These are phyloP conservation scores for Gaeumannomyces tritici DNA, from an alignment of 2,329 filamentous ascomycete species.

Conservation along the genomic window DNA sequence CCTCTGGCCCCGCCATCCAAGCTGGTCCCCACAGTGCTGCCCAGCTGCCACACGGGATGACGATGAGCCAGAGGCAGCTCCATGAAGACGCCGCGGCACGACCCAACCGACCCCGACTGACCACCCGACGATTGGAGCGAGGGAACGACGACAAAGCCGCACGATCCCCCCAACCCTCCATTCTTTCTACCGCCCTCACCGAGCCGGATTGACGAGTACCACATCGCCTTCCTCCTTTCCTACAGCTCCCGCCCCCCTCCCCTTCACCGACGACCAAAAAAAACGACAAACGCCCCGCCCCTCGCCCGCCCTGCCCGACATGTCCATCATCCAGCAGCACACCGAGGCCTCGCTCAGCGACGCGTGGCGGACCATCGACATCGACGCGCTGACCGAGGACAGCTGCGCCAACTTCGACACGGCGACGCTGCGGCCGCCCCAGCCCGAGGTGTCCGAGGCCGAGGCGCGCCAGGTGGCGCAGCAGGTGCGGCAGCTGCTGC, in stretches of 20 bases:
- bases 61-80: neutral
- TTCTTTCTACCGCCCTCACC: neutral
- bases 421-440: slow-evolving; percentile 68
- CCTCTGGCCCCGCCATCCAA: neutral
- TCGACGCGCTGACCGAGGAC: slow-evolving; percentile 84
- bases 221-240: neutral
- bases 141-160: neutral
- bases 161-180: neutral
- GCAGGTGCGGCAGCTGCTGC: slow-evolving; percentile 79
- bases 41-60: neutral
- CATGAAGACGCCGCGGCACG: neutral
- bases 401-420: slow-evolving; percentile 87
- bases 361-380: slow-evolving; percentile 82
- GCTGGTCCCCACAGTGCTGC: neutral
- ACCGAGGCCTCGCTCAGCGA: slow-evolving; percentile 50
- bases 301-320: slow-evolving; percentile 23
- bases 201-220: neutral
- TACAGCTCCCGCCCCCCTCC: neutral
- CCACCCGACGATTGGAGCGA: neutral
- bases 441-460: slow-evolving; percentile 62
- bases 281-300: no score
- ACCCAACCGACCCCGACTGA: neutral
- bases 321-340: slow-evolving; percentile 62
- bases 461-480: slow-evolving; percentile 69
- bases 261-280: neutral